Evolutionary conservation across 768 basidiomycete species (phyloP).

Genomic region (Pleurotus cornucopiae): DNA sequence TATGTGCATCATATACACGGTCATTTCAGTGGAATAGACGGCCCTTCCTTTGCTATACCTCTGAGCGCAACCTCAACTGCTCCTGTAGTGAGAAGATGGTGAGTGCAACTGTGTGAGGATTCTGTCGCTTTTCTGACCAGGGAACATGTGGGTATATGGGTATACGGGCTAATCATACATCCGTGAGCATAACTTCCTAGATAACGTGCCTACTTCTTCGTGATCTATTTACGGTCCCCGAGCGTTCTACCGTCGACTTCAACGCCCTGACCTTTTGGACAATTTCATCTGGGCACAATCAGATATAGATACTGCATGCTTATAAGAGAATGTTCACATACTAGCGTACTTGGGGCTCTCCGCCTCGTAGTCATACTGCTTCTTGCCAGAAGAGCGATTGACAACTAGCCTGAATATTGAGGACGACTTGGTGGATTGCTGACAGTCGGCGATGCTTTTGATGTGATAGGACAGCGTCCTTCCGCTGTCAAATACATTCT

Average conservation of each 20-base stretch:
- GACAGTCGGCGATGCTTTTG: slow-evolving; percentile 78
- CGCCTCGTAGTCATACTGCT: slow-evolving; percentile 97
- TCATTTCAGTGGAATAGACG: too few relatives aligned
- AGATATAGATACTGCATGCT: slow-evolving; percentile 7
- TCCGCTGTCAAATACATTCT: slow-evolving; percentile 82
- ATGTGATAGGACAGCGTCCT: slow-evolving; percentile 93
- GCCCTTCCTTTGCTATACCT: too few relatives aligned
- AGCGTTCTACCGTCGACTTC: slow-evolving; percentile 60
- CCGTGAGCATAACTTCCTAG: slow-evolving; percentile 16
- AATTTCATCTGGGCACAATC: slow-evolving; percentile 54
- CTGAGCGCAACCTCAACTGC: too few relatives aligned
- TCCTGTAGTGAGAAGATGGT: too few relatives aligned
- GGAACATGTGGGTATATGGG: too few relatives aligned
- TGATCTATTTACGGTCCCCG: slow-evolving; percentile 57
- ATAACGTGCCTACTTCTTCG: slow-evolving; percentile 59
- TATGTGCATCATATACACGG: too few relatives aligned
- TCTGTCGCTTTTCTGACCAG: too few relatives aligned
- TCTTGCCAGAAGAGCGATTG: slow-evolving; percentile 67
- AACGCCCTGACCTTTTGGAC: slow-evolving; percentile 68
- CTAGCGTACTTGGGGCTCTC: slow-evolving; percentile 79
- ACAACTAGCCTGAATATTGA: slow-evolving; percentile 88
- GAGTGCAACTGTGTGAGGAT: too few relatives aligned
- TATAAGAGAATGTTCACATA: slow-evolving; percentile 28
- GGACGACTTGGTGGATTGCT: slow-evolving; percentile 76
- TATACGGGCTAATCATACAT: too few relatives aligned